Base-by-base conservation (phyloP, 306 rosid species). In the Pyrus communis region DNA sequence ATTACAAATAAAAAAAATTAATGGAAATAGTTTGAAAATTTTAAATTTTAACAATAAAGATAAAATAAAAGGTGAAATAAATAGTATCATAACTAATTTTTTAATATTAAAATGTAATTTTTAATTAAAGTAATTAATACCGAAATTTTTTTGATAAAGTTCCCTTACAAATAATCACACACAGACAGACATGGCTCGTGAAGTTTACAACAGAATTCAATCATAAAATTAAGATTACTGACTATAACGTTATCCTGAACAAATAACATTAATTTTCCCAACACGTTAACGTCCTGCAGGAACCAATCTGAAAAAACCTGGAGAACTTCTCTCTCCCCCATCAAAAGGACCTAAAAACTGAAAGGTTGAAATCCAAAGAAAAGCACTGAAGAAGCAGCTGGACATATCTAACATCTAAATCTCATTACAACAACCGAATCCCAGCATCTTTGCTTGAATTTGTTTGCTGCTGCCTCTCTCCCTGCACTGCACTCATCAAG, bases 31-130 rank as follows among this genome's bases (percentile, higher is more conserved):
- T 4, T 31, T 31, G 0, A 33, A 5, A 33, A 5, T 1, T 33
- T 33, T 33, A 0, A 1, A 0, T 33, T 33, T 33, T 33, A 33
- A 33, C 7, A 0, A 33, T 33, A 33, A 5, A 0, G 0, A 31
- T 0, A 31, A 31, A 31, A 31, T 31, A 31, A 31, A 31, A 5
- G 0, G 0, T 5, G 5, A 33, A 33, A 33, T 33, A 0, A 33
- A 33, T 1, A 3, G 0, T 30, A 30, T 0, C 0, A 30, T 3
- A 3, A 30, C 3, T 30, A 0, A 30, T 3, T 30, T 30, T 30
- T 30, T 30, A 30, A 3, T 30, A 3, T 30, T 2, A 30, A 30
- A 30, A 30, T 30, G 3, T 30, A 3, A 30, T 30, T 30, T 30
- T 30, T 30, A 0, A 30, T 30, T 30, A 3, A 2, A 3, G 0